These are phyloP conservation scores for Dendrocalamus latiflorus DNA, from an alignment of 202 grass and related monocot species.

Conservation along the genomic window DNA sequence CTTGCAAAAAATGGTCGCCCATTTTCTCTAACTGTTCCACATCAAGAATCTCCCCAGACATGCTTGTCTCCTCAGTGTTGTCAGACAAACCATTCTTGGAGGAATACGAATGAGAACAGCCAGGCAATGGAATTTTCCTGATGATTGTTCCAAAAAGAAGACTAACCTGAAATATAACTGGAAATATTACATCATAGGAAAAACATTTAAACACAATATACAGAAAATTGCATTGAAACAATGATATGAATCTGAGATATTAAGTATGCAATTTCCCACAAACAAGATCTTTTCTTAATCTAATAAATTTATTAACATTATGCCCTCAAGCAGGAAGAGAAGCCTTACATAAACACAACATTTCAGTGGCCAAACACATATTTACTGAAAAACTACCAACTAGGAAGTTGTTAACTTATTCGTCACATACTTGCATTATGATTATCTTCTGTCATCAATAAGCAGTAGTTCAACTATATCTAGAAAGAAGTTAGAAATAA, in stretches of 20 bases:
- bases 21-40: slow-evolving; percentile 77
- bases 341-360: too few species aligned
- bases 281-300: too few species aligned
- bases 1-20: slow-evolving; percentile 87
- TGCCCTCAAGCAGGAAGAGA: too few species aligned
- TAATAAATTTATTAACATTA: too few species aligned
- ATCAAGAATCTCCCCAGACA: slow-evolving; percentile 58
- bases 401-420: background rate
- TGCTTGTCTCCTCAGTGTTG: slow-evolving; percentile 28
- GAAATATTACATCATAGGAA: too few species aligned
- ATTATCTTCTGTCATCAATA: background rate
- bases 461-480: background rate
- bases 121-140: slow-evolving; percentile 89
- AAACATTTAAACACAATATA: too few species aligned
- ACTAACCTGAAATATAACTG: too few species aligned
- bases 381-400: background rate
- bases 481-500: too few species aligned
- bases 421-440: background rate
- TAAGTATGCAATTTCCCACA: too few species aligned
- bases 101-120: slow-evolving; percentile 54
- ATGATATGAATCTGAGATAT: slow-evolving; percentile 1
- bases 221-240: too few species aligned
- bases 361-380: background rate
- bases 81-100: slow-evolving; percentile 21
- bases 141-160: too few species aligned